Conservation (phyloP, 495 filamentous ascomycete genomes). For the Tuber aestivum region DNA sequence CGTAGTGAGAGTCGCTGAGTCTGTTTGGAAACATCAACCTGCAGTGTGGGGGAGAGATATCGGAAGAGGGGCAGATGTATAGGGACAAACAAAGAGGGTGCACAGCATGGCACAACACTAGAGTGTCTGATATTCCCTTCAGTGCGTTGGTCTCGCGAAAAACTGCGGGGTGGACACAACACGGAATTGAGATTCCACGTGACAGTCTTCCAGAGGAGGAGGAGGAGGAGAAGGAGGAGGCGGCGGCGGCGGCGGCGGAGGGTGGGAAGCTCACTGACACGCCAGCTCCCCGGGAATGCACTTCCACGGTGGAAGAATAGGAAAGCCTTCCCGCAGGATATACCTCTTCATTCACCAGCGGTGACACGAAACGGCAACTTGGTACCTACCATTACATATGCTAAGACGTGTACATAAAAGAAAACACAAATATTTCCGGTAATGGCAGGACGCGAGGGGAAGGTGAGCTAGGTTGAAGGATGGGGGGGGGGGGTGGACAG, state of each 20-base stretch:
- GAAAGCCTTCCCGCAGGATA: slow-evolving; percentile 12
- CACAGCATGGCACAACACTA: slow-evolving; percentile 2
- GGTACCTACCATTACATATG: slow-evolving; percentile 25
- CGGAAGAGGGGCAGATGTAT: slow-evolving; percentile 18
- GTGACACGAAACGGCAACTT: slow-evolving; percentile 17
- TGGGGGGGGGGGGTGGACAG: slow-evolving; percentile 24
- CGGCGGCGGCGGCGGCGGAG: too few species aligned
- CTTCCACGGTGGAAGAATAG: slow-evolving; percentile 6
- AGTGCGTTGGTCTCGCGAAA: slow-evolving; percentile 18
- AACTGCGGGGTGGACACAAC: slow-evolving; percentile 16
- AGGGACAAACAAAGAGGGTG: slow-evolving; percentile 12
- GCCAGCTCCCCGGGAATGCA: slow-evolving; percentile 12
- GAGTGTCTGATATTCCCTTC: slow-evolving; percentile 23
- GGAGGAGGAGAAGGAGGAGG: not conserved
- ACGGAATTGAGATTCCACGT: slow-evolving; percentile 29
- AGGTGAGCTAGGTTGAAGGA: slow-evolving; percentile 25
- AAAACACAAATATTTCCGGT: slow-evolving; percentile 29
- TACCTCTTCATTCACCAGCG: slow-evolving; percentile 1
- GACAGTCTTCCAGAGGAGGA: slow-evolving; percentile 13
- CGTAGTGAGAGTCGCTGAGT: slow-evolving; percentile 31
- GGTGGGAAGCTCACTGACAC: not conserved
- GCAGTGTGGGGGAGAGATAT: slow-evolving; percentile 19
- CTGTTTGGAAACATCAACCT: slow-evolving; percentile 24
- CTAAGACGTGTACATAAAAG: slow-evolving; percentile 15
- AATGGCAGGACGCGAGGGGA: slow-evolving; percentile 6